Evolutionary conservation across 2,329 filamentous ascomycete species (phyloP).

Genomic region (Hortaea werneckii): DNA sequence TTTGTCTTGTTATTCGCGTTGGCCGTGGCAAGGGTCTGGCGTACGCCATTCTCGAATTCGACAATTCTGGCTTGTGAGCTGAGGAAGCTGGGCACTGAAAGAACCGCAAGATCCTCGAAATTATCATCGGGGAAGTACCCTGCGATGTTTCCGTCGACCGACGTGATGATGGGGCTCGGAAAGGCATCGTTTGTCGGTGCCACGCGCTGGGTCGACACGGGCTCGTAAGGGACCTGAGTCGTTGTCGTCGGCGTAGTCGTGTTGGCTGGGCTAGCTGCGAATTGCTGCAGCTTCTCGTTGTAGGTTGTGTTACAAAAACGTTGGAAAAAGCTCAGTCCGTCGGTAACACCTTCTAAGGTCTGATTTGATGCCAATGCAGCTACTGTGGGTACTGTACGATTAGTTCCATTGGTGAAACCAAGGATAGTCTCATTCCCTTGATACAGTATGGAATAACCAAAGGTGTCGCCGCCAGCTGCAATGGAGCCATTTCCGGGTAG

Average conservation of each 20-base stretch:
- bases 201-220: background rate
- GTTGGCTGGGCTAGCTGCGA: background rate
- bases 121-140: constrained; percentile 37
- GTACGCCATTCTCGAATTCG: constrained; percentile 30
- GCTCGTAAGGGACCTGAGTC: constrained; percentile 8
- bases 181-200: background rate
- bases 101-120: constrained; percentile 36
- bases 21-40: constrained; percentile 38
- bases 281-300: background rate
- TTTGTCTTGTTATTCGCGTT: constrained; percentile 44
- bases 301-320: constrained; percentile 22
- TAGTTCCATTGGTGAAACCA: background rate
- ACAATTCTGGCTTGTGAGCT: constrained; percentile 14
- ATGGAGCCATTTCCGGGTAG: too few species aligned
- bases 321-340: constrained; percentile 31
- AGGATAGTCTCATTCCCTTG: background rate
- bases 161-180: constrained; percentile 1
- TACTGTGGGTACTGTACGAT: background rate
- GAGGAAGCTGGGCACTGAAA: constrained; percentile 35
- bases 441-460: background rate
- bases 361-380: background rate
- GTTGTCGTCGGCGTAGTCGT: background rate
- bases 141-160: constrained; percentile 18
- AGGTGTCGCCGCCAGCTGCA: too few species aligned
- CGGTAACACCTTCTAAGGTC: constrained; percentile 28